A percentile compares a stretch with the other conserved stretches of the same genome.
These are phyloP conservation scores for Tetragonia tetragonoides DNA, from an alignment of 148 eudicot species.

Conservation along the genomic window DNA sequence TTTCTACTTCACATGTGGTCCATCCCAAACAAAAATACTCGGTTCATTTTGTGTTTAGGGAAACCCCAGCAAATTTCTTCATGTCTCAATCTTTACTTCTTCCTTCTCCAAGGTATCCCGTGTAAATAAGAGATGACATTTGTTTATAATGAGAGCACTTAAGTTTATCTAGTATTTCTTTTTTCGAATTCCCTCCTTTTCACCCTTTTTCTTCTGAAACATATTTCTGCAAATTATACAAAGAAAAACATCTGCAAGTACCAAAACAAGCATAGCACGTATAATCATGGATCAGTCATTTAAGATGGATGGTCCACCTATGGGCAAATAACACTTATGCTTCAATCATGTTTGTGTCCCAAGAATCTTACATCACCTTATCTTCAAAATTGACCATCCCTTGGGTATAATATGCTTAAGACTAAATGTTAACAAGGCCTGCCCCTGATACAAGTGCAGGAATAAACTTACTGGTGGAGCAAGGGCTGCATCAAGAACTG, in stretches of 20 bases:
- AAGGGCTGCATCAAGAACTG: constrained; percentile 81
- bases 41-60: no score
- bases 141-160: no score
- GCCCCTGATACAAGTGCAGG: neutral
- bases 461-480: constrained; percentile 72
- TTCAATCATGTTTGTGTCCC: neutral
- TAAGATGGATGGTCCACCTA: neutral
- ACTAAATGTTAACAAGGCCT: neutral
- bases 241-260: neutral
- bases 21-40: no score
- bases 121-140: neutral
- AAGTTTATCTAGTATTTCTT: no score
- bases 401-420: no score
- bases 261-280: neutral
- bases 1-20: no score
- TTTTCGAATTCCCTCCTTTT: neutral
- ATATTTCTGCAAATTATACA: neutral
- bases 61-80: no score
- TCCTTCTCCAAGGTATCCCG: neutral
- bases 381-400: neutral
- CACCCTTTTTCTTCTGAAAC: neutral
- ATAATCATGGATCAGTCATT: neutral
- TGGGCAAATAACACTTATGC: no score
- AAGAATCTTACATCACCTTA: neutral
- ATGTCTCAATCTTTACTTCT: no score